Conservation (phyloP, 1,284 basidiomycete genomes). For the Tremellales sp. region DNA sequence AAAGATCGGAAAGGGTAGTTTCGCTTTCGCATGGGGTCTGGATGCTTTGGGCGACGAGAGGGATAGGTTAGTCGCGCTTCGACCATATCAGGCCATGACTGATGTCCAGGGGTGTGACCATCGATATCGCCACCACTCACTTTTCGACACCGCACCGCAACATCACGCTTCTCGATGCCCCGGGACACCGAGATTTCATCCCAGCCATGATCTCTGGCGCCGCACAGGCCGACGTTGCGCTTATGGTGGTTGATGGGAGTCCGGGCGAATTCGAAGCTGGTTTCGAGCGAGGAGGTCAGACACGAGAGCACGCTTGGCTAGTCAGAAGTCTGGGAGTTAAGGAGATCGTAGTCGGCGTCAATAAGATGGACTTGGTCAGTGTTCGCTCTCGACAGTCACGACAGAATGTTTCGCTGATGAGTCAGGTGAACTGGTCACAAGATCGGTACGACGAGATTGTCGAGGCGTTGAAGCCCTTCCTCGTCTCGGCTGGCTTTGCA, state of each 20-base stretch:
- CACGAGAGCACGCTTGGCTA: conserved; percentile 89
- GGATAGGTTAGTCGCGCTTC: conserved; percentile 60
- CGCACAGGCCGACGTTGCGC: conserved; percentile 90
- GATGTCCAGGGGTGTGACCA: conserved; percentile 78
- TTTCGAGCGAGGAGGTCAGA: conserved; percentile 91
- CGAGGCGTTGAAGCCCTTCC: conserved; percentile 69
- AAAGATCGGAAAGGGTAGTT: conserved; percentile 88
- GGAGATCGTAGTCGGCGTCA: conserved; percentile 87
- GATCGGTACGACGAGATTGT: conserved; percentile 82
- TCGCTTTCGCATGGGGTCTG: conserved; percentile 96
- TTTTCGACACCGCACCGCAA: conserved; percentile 71
- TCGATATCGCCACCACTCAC: conserved; percentile 88
- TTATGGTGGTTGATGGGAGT: conserved; percentile 89
- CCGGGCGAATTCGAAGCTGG: conserved; percentile 94
- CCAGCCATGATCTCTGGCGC: conserved; percentile 99
- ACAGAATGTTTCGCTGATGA: conserved; percentile 1
- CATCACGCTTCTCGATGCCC: conserved; percentile 91
- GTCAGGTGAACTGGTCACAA: conserved; percentile 77
- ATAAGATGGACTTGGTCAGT: conserved; percentile 85
- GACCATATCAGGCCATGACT: background rate
- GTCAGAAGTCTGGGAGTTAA: conserved; percentile 91
- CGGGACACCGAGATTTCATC: conserved; percentile 95
- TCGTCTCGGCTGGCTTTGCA: conserved; percentile 81
- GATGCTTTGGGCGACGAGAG: conserved; percentile 92
- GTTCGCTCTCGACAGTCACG: background rate